Percentiles rank a stretch among this genome's conserved stretches.
phyloP scores from a whole-genome alignment of 148 eudicot species.

The Chenopodium album region DNA sequence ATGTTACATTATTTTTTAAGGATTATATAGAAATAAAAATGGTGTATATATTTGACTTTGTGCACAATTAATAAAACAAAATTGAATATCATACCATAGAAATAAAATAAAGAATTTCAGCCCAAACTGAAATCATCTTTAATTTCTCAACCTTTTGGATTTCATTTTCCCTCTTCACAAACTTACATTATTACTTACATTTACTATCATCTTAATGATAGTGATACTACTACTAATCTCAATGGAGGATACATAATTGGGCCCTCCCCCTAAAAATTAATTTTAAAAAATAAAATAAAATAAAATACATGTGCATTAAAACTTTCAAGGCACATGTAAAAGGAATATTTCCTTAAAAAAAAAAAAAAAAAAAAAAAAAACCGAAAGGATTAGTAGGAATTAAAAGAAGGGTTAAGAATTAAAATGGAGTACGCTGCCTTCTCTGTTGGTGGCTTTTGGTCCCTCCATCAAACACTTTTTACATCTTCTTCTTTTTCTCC shows the following conservation, averaged over 20 bases:
- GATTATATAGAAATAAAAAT: not conserved
- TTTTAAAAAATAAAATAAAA: not conserved
- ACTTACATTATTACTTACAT: not conserved
- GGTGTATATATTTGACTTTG: constrained; percentile 5
- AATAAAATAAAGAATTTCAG: not conserved
- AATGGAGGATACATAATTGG: not conserved
- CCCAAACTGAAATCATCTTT: not conserved
- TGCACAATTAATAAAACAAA: not conserved
- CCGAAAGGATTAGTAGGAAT: not conserved
- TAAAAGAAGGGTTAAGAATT: not conserved
- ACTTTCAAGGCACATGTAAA: constrained; percentile 13
- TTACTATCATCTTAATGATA: not conserved
- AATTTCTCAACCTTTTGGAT: constrained; percentile 8
- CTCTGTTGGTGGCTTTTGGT: not conserved
- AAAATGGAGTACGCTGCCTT: not conserved
- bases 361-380: not conserved
- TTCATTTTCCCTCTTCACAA: not conserved
- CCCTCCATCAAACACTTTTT: constrained; percentile 13
- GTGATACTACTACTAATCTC: not conserved
- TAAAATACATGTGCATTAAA: constrained; percentile 7
- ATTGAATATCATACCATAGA: not conserved
- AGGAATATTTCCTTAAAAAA: constrained; percentile 5
- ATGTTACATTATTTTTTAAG: not conserved
- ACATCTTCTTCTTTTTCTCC: not conserved
- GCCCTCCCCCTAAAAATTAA: not conserved